A percentile compares a stretch with the other conserved stretches of the same genome.
phyloP scores from a whole-genome alignment of 2,329 filamentous ascomycete species.

The Talaromyces albobiverticillius region DNA sequence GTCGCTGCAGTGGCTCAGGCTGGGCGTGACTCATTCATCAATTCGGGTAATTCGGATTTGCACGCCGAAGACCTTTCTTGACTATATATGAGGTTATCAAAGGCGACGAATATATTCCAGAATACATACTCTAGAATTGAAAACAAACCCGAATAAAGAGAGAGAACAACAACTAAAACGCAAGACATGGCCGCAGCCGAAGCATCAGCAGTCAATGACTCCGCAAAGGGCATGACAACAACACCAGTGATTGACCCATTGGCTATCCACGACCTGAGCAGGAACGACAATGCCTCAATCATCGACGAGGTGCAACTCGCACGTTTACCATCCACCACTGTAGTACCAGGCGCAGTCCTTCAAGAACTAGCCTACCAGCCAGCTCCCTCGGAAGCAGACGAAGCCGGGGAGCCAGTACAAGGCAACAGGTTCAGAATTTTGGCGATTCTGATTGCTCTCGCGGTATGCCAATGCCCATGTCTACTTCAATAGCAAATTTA shows the following conservation, averaged over 20 bases:
- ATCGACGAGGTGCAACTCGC: conserved; percentile 13
- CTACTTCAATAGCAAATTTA: neutral
- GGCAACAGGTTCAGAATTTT: conserved; percentile 4
- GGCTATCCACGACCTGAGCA: neutral
- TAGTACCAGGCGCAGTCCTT: conserved; percentile 19
- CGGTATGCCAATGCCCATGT: neutral
- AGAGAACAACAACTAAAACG: too few species aligned
- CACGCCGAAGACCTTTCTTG: too few species aligned
- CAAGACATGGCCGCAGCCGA: neutral
- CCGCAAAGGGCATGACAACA: too few species aligned
- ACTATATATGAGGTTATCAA: too few species aligned
- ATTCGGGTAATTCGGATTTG: too few species aligned
- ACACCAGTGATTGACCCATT: too few species aligned
- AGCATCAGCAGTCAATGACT: neutral
- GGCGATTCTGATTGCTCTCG: conserved; percentile 10
- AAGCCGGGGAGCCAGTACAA: neutral
- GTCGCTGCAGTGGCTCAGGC: too few species aligned
- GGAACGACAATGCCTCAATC: neutral
- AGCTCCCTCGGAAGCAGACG: neutral
- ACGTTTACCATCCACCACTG: conserved; percentile 25
- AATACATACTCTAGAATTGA: too few species aligned
- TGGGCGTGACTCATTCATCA: too few species aligned
- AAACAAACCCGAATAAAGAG: too few species aligned
- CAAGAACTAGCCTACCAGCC: conserved; percentile 4
- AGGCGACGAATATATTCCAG: too few species aligned